Evolutionary conservation across 371 early-diverging fungal species (phyloP).

Genomic region (Funneliformis caledonium): DNA sequence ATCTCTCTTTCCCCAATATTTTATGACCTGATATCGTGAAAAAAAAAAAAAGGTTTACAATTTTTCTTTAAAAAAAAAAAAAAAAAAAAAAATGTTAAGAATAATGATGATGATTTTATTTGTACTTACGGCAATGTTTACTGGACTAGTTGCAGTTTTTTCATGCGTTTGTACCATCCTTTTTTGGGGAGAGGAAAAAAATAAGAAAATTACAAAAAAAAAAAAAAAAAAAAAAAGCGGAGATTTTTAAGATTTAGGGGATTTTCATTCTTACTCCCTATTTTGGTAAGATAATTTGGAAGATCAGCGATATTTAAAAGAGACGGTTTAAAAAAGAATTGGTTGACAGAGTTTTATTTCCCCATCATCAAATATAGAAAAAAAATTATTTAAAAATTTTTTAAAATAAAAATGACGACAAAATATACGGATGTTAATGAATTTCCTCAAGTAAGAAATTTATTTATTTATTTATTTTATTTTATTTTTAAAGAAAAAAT

Average conservation of each 20-base stretch:
- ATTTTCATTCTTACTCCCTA: too few relatives aligned
- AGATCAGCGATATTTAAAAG: too few relatives aligned
- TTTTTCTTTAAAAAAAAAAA: too few relatives aligned
- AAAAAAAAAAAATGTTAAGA: not conserved
- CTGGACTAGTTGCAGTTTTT: conserved; percentile 91
- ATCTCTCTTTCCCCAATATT: conserved; percentile 99
- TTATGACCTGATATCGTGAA: conserved; percentile 58
- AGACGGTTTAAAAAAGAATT: too few relatives aligned
- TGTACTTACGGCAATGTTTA: conserved; percentile 92
- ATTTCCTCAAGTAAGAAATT: not conserved
- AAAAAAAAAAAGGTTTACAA: not conserved
- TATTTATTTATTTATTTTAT: not conserved
- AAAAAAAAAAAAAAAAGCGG: not conserved
- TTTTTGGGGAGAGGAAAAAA: not conserved
- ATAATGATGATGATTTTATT: conserved; percentile 32
- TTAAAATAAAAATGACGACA: not conserved
- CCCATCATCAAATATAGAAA: too few relatives aligned
- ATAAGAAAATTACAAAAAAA: not conserved
- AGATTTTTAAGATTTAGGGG: too few relatives aligned
- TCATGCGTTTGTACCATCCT: not conserved
- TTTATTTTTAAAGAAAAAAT: not conserved
- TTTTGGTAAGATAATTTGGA: too few relatives aligned
- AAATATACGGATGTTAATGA: not conserved
- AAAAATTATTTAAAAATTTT: too few relatives aligned
- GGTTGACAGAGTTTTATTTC: too few relatives aligned